phyloP scores from a whole-genome alignment of 495 filamentous ascomycete species.

The Staphylotrichum tortipilum region DNA sequence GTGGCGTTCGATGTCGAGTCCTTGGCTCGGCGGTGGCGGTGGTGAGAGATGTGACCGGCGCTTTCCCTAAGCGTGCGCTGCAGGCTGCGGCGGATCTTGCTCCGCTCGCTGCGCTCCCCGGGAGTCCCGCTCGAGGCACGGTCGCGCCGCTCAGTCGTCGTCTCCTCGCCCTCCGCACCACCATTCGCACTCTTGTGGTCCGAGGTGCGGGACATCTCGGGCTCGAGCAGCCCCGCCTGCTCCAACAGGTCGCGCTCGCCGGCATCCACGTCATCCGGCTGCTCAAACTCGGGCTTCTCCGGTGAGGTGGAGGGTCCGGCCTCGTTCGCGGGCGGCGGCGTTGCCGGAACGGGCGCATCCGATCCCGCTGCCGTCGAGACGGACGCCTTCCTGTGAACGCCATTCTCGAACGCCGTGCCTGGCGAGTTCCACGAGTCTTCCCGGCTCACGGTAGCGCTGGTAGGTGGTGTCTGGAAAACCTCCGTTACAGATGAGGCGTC shows the following conservation, averaged over 20 bases:
- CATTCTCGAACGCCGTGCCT: constrained; percentile 32
- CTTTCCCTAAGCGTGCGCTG: constrained; percentile 85
- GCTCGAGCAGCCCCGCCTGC: constrained; percentile 39
- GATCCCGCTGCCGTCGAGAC: constrained; percentile 36
- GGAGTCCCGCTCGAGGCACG: constrained; percentile 21
- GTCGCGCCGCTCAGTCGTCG: constrained; percentile 27
- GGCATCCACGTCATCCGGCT: constrained; percentile 35
- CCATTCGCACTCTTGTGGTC: constrained; percentile 13
- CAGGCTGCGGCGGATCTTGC: constrained; percentile 76
- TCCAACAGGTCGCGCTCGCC: constrained; percentile 44
- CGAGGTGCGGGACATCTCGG: constrained; percentile 6
- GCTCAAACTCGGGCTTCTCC: constrained; percentile 19
- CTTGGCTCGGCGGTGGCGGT: constrained; percentile 66
- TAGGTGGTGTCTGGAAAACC: constrained; percentile 40
- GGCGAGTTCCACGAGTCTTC: constrained; percentile 48
- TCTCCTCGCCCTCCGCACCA: constrained; percentile 22
- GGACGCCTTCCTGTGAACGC: constrained; percentile 31
- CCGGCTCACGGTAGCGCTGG: constrained; percentile 37
- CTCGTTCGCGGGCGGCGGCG: constrained; percentile 24
- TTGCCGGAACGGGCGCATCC: constrained; percentile 20
- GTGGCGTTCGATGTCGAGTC: constrained; percentile 58
- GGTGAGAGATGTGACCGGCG: constrained; percentile 54
- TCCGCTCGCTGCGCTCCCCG: constrained; percentile 40
- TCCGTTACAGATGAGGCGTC: constrained; percentile 30
- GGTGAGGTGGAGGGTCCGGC: constrained; percentile 13